These are phyloP conservation scores for Penicillium italicum DNA, from an alignment of 2,329 filamentous ascomycete genomes.

Conservation along the genomic window DNA sequence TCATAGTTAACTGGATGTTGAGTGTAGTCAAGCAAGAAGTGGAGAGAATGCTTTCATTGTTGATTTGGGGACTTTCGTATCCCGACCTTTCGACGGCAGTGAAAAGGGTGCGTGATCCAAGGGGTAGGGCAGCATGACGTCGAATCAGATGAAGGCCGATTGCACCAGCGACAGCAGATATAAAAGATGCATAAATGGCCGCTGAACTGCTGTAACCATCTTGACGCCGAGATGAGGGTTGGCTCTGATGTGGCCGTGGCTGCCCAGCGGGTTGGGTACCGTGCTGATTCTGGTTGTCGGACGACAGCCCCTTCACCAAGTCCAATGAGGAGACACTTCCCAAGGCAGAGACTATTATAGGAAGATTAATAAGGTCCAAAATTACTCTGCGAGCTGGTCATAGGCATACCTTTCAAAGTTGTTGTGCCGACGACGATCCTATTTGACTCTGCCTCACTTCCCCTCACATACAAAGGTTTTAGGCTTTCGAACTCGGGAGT, in stretches of 20 bases:
- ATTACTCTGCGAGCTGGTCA: background rate
- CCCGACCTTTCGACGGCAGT: slow-evolving; percentile 32
- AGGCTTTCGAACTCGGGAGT: slow-evolving; percentile 39
- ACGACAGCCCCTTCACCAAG: slow-evolving; percentile 35
- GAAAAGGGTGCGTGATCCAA: slow-evolving; percentile 42
- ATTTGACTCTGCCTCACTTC: slow-evolving; percentile 25
- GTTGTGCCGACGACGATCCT: slow-evolving; percentile 32
- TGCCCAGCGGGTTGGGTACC: slow-evolving; percentile 19
- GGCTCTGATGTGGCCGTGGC: slow-evolving; percentile 25
- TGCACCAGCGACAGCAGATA: slow-evolving; percentile 39
- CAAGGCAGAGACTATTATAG: slow-evolving; percentile 32
- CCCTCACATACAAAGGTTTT: slow-evolving; percentile 25
- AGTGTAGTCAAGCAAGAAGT: slow-evolving; percentile 35
- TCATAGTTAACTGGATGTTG: slow-evolving; percentile 36
- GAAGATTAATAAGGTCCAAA: slow-evolving; percentile 2
- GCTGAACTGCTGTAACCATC: slow-evolving; percentile 33
- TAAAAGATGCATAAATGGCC: slow-evolving; percentile 40
- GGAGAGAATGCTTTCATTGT: slow-evolving; percentile 26
- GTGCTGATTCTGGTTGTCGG: slow-evolving; percentile 26
- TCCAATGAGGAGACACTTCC: slow-evolving; percentile 35
- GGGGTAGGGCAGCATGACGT: slow-evolving; percentile 36
- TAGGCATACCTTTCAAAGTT: slow-evolving; percentile 32
- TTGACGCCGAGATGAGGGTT: slow-evolving; percentile 25
- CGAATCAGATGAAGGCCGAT: slow-evolving; percentile 38
- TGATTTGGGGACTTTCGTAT: slow-evolving; percentile 28